These are phyloP conservation scores for Buddleja alternifolia DNA, from an alignment of 257 asterid genomes.

Conservation along the genomic window DNA sequence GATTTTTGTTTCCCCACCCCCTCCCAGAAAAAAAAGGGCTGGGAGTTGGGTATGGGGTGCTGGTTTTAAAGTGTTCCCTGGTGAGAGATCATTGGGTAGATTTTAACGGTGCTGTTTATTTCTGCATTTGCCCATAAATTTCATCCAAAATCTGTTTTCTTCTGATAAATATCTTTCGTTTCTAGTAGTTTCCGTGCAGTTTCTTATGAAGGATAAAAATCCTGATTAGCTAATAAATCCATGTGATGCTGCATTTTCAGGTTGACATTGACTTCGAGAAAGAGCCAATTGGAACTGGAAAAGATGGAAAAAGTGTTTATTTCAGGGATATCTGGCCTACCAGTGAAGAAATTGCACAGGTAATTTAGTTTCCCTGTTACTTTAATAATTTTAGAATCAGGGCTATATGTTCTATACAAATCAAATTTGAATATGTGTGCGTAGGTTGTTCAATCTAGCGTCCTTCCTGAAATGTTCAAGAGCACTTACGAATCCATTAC, in stretches of 20 bases:
- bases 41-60: slow-evolving; percentile 1
- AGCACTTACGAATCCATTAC: slow-evolving; percentile 92
- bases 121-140: background rate
- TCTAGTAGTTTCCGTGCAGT: background rate
- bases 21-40: no score
- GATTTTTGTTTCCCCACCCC: no score
- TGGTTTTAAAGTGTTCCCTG: slow-evolving; percentile 16
- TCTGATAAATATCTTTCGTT: background rate
- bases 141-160: no score
- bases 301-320: slow-evolving; percentile 76
- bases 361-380: slow-evolving; percentile 13
- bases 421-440: slow-evolving; percentile 13
- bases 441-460: slow-evolving; percentile 91
- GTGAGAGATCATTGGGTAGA: slow-evolving; percentile 4
- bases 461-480: slow-evolving; percentile 93
- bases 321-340: slow-evolving; percentile 90
- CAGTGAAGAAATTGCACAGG: slow-evolving; percentile 90
- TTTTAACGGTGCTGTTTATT: background rate
- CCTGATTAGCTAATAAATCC: background rate
- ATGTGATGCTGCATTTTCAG: slow-evolving; percentile 40
- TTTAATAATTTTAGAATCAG: background rate
- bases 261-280: slow-evolving; percentile 90
- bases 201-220: background rate
- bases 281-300: slow-evolving; percentile 89
- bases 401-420: background rate